Evolutionary conservation across 2,329 filamentous ascomycete genomes (phyloP).

Genomic region (Blumeriella jaapii): DNA sequence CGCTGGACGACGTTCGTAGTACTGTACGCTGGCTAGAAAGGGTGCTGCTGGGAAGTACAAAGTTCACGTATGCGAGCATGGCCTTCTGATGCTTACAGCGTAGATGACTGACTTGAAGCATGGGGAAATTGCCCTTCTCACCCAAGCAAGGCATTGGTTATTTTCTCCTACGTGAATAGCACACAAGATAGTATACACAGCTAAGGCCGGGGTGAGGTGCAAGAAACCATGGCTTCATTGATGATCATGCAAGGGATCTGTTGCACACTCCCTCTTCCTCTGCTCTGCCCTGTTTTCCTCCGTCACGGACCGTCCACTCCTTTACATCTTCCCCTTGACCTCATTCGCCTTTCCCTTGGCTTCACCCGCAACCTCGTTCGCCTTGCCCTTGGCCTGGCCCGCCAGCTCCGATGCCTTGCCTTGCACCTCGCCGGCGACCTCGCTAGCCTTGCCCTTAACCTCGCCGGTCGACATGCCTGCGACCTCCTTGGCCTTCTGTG

Average conservation of each 20-base stretch:
- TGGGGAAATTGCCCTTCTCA: too few species aligned
- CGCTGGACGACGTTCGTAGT: too few species aligned
- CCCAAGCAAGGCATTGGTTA: background rate
- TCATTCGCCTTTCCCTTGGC: slow-evolving; percentile 29
- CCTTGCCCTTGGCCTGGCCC: slow-evolving; percentile 29
- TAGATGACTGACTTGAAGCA: too few species aligned
- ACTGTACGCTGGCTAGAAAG: too few species aligned
- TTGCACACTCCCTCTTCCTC: slow-evolving; percentile 1
- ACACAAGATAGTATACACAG: background rate
- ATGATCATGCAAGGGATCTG: background rate
- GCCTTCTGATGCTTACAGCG: too few species aligned
- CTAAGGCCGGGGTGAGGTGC: too few species aligned
- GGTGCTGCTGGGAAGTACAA: too few species aligned
- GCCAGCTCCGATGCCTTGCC: slow-evolving; percentile 31
- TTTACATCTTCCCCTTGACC: slow-evolving; percentile 30
- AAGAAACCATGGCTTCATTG: background rate
- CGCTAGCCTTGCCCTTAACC: slow-evolving; percentile 34
- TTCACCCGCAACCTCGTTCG: slow-evolving; percentile 28
- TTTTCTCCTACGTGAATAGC: too few species aligned
- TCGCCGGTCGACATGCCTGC: slow-evolving; percentile 29
- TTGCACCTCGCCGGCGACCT: slow-evolving; percentile 28
- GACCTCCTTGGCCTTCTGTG: slow-evolving; percentile 39
- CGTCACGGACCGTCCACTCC: slow-evolving; percentile 7
- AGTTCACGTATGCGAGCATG: too few species aligned
- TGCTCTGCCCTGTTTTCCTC: background rate